Evolutionary conservation across 345 rosid genomes (phyloP).

Genomic region (Linum usitatissimum): DNA sequence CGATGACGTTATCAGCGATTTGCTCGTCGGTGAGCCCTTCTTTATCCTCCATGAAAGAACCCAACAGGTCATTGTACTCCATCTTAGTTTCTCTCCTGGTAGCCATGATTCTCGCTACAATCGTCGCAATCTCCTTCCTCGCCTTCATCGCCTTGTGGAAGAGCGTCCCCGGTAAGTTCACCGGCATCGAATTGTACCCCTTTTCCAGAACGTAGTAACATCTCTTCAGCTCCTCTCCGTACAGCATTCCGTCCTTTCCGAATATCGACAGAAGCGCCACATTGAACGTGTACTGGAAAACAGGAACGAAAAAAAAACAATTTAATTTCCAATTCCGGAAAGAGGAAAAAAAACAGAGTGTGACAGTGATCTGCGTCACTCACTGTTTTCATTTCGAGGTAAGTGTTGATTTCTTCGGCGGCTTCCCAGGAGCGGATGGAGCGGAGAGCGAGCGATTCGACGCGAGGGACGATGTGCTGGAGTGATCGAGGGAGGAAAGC

Average conservation of each 20-base stretch:
- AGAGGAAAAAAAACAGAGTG: slow-evolving; percentile 3
- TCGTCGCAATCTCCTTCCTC: slow-evolving; percentile 62
- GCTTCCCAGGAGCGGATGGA: slow-evolving; percentile 38
- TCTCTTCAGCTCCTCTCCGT: slow-evolving; percentile 70
- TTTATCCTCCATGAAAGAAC: slow-evolving; percentile 67
- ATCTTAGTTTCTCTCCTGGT: slow-evolving; percentile 36
- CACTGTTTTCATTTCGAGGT: slow-evolving; percentile 78
- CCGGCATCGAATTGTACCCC: slow-evolving; percentile 97
- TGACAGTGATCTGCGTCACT: slow-evolving; percentile 11
- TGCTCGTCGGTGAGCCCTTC: slow-evolving; percentile 64
- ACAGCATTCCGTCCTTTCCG: slow-evolving; percentile 51
- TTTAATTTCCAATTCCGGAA: not conserved
- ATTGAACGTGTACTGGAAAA: slow-evolving; percentile 64
- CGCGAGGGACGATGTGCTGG: slow-evolving; percentile 32
- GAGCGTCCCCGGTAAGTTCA: slow-evolving; percentile 83
- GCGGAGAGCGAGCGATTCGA: slow-evolving; percentile 42
- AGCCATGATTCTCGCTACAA: slow-evolving; percentile 49
- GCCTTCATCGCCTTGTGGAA: slow-evolving; percentile 87
- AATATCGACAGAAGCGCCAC: slow-evolving; percentile 69
- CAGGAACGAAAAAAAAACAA: not conserved
- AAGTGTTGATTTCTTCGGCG: slow-evolving; percentile 40
- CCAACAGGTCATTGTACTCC: slow-evolving; percentile 49
- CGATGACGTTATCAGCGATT: slow-evolving; percentile 78
- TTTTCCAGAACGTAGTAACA: slow-evolving; percentile 85
- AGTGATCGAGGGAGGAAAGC: slow-evolving; percentile 65